Evolutionary conservation across 441 rosid species (phyloP).

Genomic region (Dalechampia spathulata): DNA sequence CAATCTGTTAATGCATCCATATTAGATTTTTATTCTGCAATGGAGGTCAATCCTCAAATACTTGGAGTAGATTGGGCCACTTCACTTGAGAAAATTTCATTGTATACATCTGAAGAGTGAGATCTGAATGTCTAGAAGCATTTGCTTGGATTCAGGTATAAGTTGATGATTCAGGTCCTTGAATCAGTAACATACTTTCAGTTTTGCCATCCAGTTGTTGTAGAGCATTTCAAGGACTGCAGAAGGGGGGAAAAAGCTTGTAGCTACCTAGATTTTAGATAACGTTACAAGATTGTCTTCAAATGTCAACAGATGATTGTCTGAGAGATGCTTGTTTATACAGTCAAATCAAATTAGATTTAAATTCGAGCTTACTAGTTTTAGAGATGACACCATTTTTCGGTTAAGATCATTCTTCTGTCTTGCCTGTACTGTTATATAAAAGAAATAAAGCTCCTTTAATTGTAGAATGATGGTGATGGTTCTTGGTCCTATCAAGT

Average conservation of each 20-base stretch:
- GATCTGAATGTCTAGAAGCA: constrained; percentile 5
- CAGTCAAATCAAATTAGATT: constrained; percentile 17
- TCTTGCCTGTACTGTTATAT: constrained; percentile 6
- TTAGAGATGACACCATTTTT: constrained; percentile 20
- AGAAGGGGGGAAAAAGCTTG: constrained; percentile 16
- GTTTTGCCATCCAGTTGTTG: constrained; percentile 12
- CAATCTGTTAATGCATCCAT: constrained; percentile 30
- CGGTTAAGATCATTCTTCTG: not conserved
- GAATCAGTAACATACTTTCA: constrained; percentile 17
- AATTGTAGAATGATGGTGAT: not conserved
- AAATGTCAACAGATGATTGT: constrained; percentile 7
- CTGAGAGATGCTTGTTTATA: constrained; percentile 21
- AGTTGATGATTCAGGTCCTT: constrained; percentile 10
- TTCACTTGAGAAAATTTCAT: constrained; percentile 60
- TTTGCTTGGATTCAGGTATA: constrained; percentile 5
- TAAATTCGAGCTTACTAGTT: constrained; percentile 10
- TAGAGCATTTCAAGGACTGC: constrained; percentile 1
- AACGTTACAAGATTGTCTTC: constrained; percentile 9
- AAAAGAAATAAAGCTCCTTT: constrained; percentile 20
- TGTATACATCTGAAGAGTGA: constrained; percentile 34
- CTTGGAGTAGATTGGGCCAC: constrained; percentile 73
- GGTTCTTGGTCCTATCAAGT: not conserved
- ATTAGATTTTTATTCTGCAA: constrained; percentile 52
- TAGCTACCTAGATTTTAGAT: constrained; percentile 14
- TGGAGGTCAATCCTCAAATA: constrained; percentile 63